These are phyloP conservation scores for Beta corolliflora DNA, from an alignment of 179 eudicot species.

Conservation along the genomic window DNA sequence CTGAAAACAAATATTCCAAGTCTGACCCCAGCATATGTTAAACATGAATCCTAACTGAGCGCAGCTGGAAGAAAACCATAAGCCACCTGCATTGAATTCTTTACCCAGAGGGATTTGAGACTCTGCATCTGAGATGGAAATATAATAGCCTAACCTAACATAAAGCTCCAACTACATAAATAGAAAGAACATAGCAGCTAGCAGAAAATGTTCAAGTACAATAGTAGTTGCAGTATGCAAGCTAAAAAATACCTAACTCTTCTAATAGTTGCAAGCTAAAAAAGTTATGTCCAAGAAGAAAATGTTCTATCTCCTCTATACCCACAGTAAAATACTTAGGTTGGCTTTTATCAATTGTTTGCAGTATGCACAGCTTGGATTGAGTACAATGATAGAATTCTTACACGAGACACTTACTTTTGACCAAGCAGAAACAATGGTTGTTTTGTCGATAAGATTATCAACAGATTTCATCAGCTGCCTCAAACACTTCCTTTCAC, in stretches of 20 bases:
- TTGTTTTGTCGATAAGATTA: conserved; percentile 73
- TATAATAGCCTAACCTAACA: background rate
- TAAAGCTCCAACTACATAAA: background rate
- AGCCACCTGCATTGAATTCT: background rate
- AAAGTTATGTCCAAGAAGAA: background rate
- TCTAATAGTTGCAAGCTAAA: background rate
- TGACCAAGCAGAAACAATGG: conserved; percentile 57
- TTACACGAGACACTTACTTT: conserved; percentile 48
- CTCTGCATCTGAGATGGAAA: background rate
- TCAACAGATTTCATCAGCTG: conserved; percentile 70
- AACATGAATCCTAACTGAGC: background rate
- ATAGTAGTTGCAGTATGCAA: too few species aligned
- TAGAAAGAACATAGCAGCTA: background rate
- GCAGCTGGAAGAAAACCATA: background rate
- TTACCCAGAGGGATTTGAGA: background rate
- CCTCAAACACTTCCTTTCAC: conserved; percentile 62
- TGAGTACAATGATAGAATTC: background rate
- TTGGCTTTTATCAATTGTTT: background rate
- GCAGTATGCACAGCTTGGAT: background rate
- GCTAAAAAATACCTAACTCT: too few species aligned
- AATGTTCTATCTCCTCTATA: background rate
- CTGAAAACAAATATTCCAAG: background rate
- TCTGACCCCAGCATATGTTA: background rate
- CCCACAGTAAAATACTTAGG: background rate
- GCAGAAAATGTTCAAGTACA: too few species aligned